Base-by-base conservation (phyloP, 2,329 filamentous ascomycete genomes). In the Aspergillus fructus region DNA sequence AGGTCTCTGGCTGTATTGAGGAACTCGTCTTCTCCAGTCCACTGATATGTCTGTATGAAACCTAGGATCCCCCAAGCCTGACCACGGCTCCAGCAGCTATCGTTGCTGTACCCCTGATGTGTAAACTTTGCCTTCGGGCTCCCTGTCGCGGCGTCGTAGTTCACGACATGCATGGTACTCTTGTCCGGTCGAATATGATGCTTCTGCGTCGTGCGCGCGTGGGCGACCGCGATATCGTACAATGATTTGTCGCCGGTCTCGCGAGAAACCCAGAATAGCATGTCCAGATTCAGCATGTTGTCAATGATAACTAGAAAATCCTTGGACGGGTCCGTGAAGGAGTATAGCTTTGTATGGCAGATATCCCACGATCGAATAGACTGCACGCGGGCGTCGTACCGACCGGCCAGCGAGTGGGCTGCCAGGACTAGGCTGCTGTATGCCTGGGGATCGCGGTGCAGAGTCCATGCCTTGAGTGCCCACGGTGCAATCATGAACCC, bases 401-500 rank as follows among this genome's bases (percentile, higher is more conserved):
- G 68, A 8, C 65, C 64, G 2, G 72, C 69, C 0, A 81, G 65
- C 2, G 72, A 77, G 4, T 71, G 65, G 0, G 77, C 68, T 0
- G 68, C 62, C 65, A 74, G 73, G 0, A 70, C 68, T 5, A 77
- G 49, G 6, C 41, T 66, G 43, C 52, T 64, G 45, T 71, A 71
- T 4, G 77, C 74, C 3, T 66, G 62, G 2, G 50, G 17, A 41
- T 81, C 76, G 2, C 67, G 67, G 1, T 76, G 65, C 5, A 83
- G 64, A 40, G 81, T 78, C 76, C 76, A 83, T 27, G 80, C 76
- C 27, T 75, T 71, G 21, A 75, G 74, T 0, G 82, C 64, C 1
- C 79, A 76, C 0, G 81, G 81, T 50, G 78, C 74, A 4, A 83
- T 74, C 24, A 84, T 83, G 61, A 84, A 84, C 0, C 81, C 80